Percentiles rank a stretch among this genome's conserved stretches.
These are phyloP conservation scores for Petunia secreta DNA, from an alignment of 257 asterid genomes.

Conservation along the genomic window DNA sequence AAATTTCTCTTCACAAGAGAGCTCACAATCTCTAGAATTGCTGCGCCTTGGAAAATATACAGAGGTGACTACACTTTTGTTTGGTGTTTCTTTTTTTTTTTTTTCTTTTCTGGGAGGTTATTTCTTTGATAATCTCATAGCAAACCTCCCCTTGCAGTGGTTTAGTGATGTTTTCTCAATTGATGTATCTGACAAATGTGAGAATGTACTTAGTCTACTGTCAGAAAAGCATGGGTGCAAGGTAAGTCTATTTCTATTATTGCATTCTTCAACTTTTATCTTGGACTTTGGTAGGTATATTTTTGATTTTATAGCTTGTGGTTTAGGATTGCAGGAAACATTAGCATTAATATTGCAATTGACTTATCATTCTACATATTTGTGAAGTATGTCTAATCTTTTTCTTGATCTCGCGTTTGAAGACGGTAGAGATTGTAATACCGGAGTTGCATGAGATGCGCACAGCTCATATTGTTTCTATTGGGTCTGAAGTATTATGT, in stretches of 20 bases:
- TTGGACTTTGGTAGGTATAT: conserved; percentile 15
- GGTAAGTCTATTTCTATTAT: conserved; percentile 47
- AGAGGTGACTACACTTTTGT: conserved; percentile 56
- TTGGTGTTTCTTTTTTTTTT: conserved; percentile 21
- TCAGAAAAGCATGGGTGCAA: conserved; percentile 81
- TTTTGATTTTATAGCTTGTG: not conserved
- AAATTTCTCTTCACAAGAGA: conserved; percentile 58
- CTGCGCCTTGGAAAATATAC: conserved; percentile 83
- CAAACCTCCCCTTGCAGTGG: conserved; percentile 52
- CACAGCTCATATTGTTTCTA: conserved; percentile 80
- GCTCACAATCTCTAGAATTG: conserved; percentile 52
- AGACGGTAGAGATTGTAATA: conserved; percentile 83
- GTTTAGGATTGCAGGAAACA: conserved; percentile 23
- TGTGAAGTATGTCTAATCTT: conserved; percentile 22
- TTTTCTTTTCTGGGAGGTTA: not conserved
- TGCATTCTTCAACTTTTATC: conserved; percentile 25
- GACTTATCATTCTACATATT: conserved; percentile 23
- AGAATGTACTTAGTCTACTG: conserved; percentile 70
- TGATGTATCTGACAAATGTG: conserved; percentile 82
- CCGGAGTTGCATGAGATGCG: conserved; percentile 98
- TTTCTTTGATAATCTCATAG: conserved; percentile 30
- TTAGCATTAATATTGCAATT: conserved; percentile 19
- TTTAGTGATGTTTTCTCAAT: conserved; percentile 91
- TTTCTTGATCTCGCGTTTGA: conserved; percentile 42
- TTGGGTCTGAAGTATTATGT: conserved; percentile 83